A percentile compares a stretch with the other conserved stretches of the same genome.
Evolutionary conservation across 768 basidiomycete genomes (phyloP).

Genomic region (Psilocybe subaeruginosa): DNA sequence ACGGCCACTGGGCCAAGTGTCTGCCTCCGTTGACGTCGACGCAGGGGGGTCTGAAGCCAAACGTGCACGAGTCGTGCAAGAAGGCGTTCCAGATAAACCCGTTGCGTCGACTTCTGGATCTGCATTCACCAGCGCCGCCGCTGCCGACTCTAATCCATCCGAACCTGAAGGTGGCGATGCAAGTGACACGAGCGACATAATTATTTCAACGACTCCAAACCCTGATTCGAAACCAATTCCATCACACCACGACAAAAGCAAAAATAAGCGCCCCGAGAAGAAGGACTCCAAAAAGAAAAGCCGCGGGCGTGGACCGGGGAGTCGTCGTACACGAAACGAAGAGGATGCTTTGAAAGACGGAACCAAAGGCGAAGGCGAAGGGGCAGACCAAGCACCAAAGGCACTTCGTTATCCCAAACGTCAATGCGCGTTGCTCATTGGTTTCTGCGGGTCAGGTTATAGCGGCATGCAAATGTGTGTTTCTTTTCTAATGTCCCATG

Average conservation of each 20-base stretch:
- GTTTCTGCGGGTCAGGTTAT: conserved; percentile 91
- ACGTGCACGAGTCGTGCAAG: not conserved
- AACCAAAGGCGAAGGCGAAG: conserved; percentile 4
- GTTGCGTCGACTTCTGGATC: not conserved
- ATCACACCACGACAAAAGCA: conserved; percentile 22
- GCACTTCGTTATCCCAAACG: conserved; percentile 76
- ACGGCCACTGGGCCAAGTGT: not conserved
- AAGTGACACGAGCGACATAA: not conserved
- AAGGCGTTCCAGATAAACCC: not conserved
- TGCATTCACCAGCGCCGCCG: not conserved
- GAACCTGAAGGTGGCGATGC: not conserved
- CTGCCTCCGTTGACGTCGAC: not conserved
- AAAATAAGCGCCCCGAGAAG: conserved; percentile 13
- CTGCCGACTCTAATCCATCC: not conserved
- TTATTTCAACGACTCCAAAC: not conserved
- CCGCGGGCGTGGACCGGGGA: conserved; percentile 43
- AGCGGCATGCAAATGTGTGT: conserved; percentile 98
- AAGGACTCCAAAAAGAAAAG: conserved; percentile 21
- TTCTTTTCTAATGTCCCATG: conserved; percentile 46
- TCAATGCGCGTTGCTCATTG: conserved; percentile 82
- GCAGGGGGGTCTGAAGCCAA: not conserved
- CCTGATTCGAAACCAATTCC: not conserved
- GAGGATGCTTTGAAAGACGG: conserved; percentile 21
- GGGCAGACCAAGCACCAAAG: conserved; percentile 32
- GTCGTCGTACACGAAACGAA: conserved; percentile 44